These are phyloP conservation scores for Panicum hallii DNA, from an alignment of 202 grass and related monocot species.

Conservation along the genomic window DNA sequence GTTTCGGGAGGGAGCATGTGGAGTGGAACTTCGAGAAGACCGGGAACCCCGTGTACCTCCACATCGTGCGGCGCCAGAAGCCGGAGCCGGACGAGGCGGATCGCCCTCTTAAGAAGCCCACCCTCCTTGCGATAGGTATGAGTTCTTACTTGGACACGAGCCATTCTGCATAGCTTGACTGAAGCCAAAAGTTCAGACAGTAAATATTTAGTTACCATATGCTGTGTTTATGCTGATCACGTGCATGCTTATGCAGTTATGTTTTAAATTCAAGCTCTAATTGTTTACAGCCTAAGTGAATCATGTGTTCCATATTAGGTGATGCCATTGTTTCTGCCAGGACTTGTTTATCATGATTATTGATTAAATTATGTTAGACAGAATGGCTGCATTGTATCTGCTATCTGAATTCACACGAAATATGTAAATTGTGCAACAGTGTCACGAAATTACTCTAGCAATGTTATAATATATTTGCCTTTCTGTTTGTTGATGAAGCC, in stretches of 20 bases:
- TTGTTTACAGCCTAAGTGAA: neutral
- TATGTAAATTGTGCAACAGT: neutral
- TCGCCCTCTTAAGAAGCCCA: slow-evolving; percentile 91
- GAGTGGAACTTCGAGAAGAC: slow-evolving; percentile 88
- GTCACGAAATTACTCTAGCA: neutral
- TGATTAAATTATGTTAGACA: neutral
- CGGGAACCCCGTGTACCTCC: slow-evolving; percentile 86
- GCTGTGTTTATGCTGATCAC: neutral
- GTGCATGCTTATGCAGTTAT: neutral
- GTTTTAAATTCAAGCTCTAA: neutral
- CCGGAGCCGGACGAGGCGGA: slow-evolving; percentile 68
- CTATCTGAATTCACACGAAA: neutral
- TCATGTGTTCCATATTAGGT: neutral
- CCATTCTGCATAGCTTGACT: neutral
- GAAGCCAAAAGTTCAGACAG: neutral
- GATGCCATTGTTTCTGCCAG: neutral
- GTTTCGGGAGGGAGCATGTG: slow-evolving; percentile 81
- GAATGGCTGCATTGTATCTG: neutral
- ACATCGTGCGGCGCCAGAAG: slow-evolving; percentile 81
- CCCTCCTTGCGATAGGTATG: slow-evolving; percentile 93
- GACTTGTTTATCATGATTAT: neutral
- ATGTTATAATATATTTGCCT: neutral
- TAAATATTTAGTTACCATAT: neutral
- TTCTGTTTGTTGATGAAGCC: slow-evolving; percentile 2
- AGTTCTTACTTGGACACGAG: neutral